These are phyloP conservation scores for Wallacemonas collosoma DNA, from an alignment of 208 protist genomes.

Conservation along the genomic window DNA sequence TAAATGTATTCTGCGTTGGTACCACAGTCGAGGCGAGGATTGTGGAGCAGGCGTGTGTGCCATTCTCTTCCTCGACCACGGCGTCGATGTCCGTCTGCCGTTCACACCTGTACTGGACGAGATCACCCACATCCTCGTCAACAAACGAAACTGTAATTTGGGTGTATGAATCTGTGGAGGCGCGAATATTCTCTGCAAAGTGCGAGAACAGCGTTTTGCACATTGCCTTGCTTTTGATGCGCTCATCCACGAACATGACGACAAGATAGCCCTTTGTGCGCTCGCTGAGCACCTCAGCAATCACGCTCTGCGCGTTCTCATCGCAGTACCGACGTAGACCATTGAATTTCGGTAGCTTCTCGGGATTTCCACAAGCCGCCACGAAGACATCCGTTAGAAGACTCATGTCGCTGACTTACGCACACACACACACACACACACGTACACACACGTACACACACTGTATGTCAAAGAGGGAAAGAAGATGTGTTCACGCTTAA, in stretches of 20 bases:
- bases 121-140: conserved; percentile 41
- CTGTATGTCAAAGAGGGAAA: too few relatives aligned
- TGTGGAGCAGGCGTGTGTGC: conserved; percentile 40
- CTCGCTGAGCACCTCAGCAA: conserved; percentile 37
- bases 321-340: conserved; percentile 22
- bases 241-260: conserved; percentile 31
- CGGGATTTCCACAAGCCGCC: conserved; percentile 26
- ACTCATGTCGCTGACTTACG: conserved; percentile 8
- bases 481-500: too few relatives aligned
- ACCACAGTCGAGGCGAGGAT: conserved; percentile 43
- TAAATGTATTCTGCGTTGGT: conserved; percentile 44
- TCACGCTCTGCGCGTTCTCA: conserved; percentile 27
- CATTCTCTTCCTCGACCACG: conserved; percentile 55
- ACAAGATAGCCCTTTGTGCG: conserved; percentile 39
- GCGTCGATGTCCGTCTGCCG: conserved; percentile 52
- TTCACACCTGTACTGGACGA: conserved; percentile 67
- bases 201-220: conserved; percentile 47
- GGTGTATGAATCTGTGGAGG: conserved; percentile 30
- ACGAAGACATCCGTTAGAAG: conserved; percentile 45
- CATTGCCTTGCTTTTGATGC: conserved; percentile 30
- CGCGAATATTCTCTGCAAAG: conserved; percentile 39
- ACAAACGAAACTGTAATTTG: conserved; percentile 68
- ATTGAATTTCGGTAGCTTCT: conserved; percentile 32
- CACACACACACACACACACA: too few relatives aligned
- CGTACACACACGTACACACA: too few relatives aligned